Conservation (phyloP, 129 eudicot genomes). For the carrot (Daucus carota) region DH1_v3.0 NC_030384.2:41436501-41437000, state of each 20-base stretch:
- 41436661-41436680: conserved; percentile 53
- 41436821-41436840: conserved; percentile 20
- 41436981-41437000: too few species aligned
- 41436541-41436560: conserved; percentile 79
- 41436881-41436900: conserved; percentile 10
- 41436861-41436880: neutral
- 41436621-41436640: conserved; percentile 88
- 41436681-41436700: conserved; percentile 50
- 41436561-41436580: conserved; percentile 59
- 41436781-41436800: too few species aligned
- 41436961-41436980: neutral
- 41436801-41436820: neutral
- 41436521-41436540: conserved; percentile 10
- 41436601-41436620: conserved; percentile 69
- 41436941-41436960: neutral
- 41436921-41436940: conserved; percentile 12
- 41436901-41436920: conserved; percentile 9
- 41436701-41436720: conserved; percentile 50
- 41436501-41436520: too few species aligned
- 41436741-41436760: neutral
- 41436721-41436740: conserved; percentile 21
- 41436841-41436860: conserved; percentile 14
- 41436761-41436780: too few species aligned
- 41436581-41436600: conserved; percentile 66
- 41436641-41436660: conserved; percentile 67